Base-by-base conservation (phyloP, 2,329 filamentous ascomycete species). In the Fusarium coicis region DNA sequence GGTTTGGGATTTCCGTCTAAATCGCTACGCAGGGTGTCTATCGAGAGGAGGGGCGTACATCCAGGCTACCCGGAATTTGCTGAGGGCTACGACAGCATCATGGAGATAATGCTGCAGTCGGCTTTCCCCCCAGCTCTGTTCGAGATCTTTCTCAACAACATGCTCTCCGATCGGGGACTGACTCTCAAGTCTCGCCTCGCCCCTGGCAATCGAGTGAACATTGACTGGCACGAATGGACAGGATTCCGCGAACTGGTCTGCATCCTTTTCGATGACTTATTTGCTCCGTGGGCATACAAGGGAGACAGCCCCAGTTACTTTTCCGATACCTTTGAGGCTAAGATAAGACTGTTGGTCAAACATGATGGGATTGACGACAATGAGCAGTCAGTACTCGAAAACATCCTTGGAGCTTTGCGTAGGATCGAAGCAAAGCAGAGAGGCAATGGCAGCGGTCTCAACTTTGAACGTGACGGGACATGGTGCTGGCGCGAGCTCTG, bases 191-290 rank as follows among this genome's bases (percentile, higher is more conserved):
- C 43, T 10, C 43, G 43, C 0, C 43, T 28, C 12, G 23, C 43
- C 5, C 43, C 43, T 36, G 34, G 34, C 34, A 7, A 36, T 16
- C 15, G 34, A 36, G 34, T 36, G 3, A 18, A 18, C 34, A 36
- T 36, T 36, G 34, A 34, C 34, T 34, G 34, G 34, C 7, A 16
- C 34, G 34, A 36, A 46, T 7, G 0, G 18, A 46, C 43, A 46
- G 8, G 0, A 14, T 2, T 46, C 43, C 0, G 14, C 5, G 43
- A 19, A 2, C 43, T 46, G 16, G 23, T 46, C 43, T 4, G 4
- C 5, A 46, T 28, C 18, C 43, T 55, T 32, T 55, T 55, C 21
- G 53, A 55, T 14, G 53, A 55, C n/a, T 4, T 55, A 0, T 23
- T 55, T 16, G 12, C 21, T 3, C 53, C 53, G 0, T 55, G 53